A percentile compares a stretch with the other conserved stretches of the same genome.
Conservation (phyloP, 306 rosid species). For the Lathyrus oleraceus region DNA sequence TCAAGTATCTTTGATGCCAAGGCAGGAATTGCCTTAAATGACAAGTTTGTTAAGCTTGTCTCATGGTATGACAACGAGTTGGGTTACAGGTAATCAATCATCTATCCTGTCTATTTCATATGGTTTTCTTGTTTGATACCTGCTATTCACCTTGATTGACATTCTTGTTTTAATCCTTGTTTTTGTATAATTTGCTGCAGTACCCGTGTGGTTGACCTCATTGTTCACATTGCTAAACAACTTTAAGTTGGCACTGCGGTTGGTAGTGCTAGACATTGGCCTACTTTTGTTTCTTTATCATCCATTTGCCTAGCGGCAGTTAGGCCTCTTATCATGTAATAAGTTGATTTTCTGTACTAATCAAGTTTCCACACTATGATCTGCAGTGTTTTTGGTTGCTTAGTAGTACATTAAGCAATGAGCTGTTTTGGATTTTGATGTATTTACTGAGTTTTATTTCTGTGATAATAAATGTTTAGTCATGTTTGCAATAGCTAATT, state of each 20-base stretch:
- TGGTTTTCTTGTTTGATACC: neutral
- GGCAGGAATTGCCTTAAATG: conserved; percentile 76
- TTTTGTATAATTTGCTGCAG: conserved; percentile 43
- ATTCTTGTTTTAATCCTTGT: conserved; percentile 12
- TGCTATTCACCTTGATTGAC: neutral
- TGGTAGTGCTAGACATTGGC: neutral
- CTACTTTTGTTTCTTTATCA: neutral
- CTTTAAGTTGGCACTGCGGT: conserved; percentile 30
- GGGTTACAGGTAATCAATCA: conserved; percentile 73
- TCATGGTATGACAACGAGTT: conserved; percentile 81
- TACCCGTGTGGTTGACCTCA: conserved; percentile 69
- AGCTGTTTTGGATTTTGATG: conserved; percentile 7
- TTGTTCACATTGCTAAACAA: conserved; percentile 49
- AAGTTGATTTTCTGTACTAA: conserved; percentile 24
- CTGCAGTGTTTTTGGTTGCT: conserved; percentile 8
- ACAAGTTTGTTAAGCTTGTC: conserved; percentile 56
- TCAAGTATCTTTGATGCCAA: conserved; percentile 78
- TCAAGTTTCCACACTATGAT: neutral
- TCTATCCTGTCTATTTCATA: neutral
- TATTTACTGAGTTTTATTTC: neutral
- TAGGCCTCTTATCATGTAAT: conserved; percentile 30
- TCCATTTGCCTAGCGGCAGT: neutral
- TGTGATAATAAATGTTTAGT: neutral
- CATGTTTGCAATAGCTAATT: neutral
- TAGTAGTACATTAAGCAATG: neutral